phyloP scores from a whole-genome alignment of 106 monocot species.

The Phalaenopsis equestris region DNA sequence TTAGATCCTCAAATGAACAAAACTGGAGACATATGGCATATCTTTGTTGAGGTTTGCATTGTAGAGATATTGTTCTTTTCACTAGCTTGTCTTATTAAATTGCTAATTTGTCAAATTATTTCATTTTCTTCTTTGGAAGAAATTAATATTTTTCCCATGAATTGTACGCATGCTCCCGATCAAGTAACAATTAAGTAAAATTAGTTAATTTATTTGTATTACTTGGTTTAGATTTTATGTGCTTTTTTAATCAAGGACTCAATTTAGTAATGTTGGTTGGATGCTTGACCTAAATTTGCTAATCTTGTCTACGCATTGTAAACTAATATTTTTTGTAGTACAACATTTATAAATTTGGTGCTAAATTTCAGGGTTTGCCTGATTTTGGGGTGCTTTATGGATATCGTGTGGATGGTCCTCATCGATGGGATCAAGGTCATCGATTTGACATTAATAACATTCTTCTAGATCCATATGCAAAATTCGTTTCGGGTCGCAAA shows the following conservation, averaged over 20 bases:
- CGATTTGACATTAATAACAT: constrained; percentile 57
- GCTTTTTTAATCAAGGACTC: not conserved
- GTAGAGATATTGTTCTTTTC: not conserved
- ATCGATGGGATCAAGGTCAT: constrained; percentile 72
- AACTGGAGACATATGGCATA: constrained; percentile 91
- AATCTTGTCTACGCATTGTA: not conserved
- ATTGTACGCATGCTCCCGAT: not conserved
- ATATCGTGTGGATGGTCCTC: constrained; percentile 75
- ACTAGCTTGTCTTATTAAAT: not conserved
- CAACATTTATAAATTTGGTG: not conserved
- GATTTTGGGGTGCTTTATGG: constrained; percentile 71
- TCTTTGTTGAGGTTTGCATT: constrained; percentile 65
- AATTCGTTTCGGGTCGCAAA: constrained; percentile 71
- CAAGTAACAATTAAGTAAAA: not conserved
- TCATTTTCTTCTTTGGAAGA: not conserved
- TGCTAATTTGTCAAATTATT: not conserved
- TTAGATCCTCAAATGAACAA: constrained; percentile 76
- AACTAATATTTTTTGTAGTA: not conserved
- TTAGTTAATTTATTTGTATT: not conserved
- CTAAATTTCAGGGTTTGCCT: constrained; percentile 51
- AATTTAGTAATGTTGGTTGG: no score
- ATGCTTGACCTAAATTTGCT: no score
- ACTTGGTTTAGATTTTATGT: not conserved
- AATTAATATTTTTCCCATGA: not conserved
- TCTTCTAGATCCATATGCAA: constrained; percentile 98